Conservation (phyloP, 129 eudicot genomes). For the Artemisia tridentata region DNA sequence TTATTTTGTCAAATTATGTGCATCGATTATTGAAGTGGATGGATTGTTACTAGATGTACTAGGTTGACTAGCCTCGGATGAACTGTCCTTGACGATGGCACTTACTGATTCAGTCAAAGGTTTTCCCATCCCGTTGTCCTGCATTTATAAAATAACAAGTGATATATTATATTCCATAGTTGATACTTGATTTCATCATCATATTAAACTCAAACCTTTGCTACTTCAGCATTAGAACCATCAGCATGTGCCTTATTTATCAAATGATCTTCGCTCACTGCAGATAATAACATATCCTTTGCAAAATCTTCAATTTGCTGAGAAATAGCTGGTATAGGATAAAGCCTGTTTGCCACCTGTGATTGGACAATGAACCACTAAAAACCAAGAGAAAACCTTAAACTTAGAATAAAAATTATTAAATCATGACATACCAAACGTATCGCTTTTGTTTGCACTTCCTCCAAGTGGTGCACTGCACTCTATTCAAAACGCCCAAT, state of each 20-base stretch:
- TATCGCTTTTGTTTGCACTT: conserved; percentile 94
- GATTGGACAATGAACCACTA: neutral
- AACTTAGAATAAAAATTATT: conserved; percentile 7
- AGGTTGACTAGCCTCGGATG: conserved; percentile 42
- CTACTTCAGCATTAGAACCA: conserved; percentile 46
- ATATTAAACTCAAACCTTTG: conserved; percentile 49
- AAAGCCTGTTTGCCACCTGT: conserved; percentile 96
- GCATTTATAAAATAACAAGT: neutral
- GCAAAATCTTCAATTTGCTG: conserved; percentile 88
- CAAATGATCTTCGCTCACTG: conserved; percentile 34
- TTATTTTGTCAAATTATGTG: conserved; percentile 17
- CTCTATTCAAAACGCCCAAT: conserved; percentile 50
- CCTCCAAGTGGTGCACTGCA: conserved; percentile 95
- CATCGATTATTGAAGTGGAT: conserved; percentile 53
- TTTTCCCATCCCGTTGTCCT: conserved; percentile 51
- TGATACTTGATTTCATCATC: conserved; percentile 3
- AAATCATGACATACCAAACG: conserved; percentile 67
- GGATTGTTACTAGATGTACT: conserved; percentile 47
- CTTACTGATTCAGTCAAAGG: conserved; percentile 42
- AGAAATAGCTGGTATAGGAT: conserved; percentile 68
- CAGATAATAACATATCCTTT: conserved; percentile 66
- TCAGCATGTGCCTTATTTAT: conserved; percentile 33
- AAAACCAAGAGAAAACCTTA: neutral
- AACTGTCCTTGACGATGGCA: conserved; percentile 36
- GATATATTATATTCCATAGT: conserved; percentile 5